Base-by-base conservation (phyloP, 768 basidiomycete species). In the Lanmaoa pseudosensibilis region DNA sequence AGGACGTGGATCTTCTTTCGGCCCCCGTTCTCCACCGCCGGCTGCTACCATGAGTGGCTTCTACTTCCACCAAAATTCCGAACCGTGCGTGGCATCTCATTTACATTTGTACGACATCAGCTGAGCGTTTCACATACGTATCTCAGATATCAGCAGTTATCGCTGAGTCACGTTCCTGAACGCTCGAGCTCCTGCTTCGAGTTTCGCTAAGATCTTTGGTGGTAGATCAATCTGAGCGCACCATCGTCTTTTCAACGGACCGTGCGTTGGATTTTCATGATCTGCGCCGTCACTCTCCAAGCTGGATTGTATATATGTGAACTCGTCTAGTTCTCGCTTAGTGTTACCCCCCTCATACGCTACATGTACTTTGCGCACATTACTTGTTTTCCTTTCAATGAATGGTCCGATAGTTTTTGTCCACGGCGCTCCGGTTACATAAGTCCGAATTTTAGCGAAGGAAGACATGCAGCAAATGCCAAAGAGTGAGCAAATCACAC, bases 11-110 rank as follows among this genome's bases (percentile, higher is more conserved):
- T 72, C 81, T 16, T 80, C 82, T 5, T 63, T 78, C n/a, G 75
- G 78, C 37, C 79, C 81, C 44, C 73, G 74, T 55, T 69, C 76
- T 53, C 70, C 76, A 45, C 75, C 79, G 6, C 77, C 83, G 8
- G 68, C 82, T 47, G 90, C 90, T 5, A 85, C 84, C 27, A 92
- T 92, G 89, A 88, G 83, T 60, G 91, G 94, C 37, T 95, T 92
- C 75, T 96, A 95, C 73, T 95, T 91, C 75, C 92, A 94, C 72
- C 87, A 88, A 78, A 90, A 93, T 70, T 94, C 91, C 53, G 91
- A 92, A 67, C 92, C 92, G 92, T 94, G 68, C 76, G 90, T 84
- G n/a, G 8, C 34, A 21, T 59, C 33, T 58, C 52, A 46, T n/a
- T 46, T 52, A 32, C 41, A 32, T 21, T 43, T 27, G 30, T 46